A percentile compares a stretch with the other conserved stretches of the same genome.
Conservation (phyloP, 768 basidiomycete genomes). For the Neoboletus subvelutipes region DNA sequence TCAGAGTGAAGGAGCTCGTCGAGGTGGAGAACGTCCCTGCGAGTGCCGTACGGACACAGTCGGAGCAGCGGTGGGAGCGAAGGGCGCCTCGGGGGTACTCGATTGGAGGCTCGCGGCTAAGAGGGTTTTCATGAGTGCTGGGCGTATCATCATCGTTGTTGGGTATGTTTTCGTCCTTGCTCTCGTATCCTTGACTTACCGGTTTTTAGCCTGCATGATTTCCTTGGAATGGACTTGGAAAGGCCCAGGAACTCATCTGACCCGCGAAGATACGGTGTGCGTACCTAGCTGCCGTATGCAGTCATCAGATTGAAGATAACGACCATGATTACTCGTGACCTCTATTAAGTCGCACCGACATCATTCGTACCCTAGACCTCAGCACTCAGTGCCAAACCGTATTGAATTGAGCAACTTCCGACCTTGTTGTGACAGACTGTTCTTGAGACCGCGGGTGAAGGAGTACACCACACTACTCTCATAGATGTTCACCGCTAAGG, state of each 20-base stretch:
- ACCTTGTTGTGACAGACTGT: background rate
- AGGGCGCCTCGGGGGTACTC: conserved; percentile 68
- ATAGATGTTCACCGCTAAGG: no score
- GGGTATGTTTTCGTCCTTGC: conserved; percentile 5
- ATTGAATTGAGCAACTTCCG: background rate
- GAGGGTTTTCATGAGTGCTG: conserved; percentile 15
- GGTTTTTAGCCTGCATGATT: background rate
- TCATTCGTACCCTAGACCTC: background rate
- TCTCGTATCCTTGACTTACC: background rate
- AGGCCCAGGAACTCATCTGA: background rate
- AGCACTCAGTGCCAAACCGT: background rate
- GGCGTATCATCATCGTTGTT: background rate
- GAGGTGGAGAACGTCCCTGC: conserved; percentile 82
- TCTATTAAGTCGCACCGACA: background rate
- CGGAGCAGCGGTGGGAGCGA: conserved; percentile 65
- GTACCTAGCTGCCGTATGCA: background rate
- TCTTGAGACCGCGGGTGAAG: background rate
- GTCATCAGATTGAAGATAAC: background rate
- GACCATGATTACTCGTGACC: background rate
- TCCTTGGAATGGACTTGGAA: background rate
- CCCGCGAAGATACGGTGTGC: background rate
- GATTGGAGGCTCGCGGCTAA: conserved; percentile 42
- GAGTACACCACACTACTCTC: background rate
- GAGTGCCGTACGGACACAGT: conserved; percentile 63
- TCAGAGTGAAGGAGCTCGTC: conserved; percentile 86